Conservation (phyloP, 805 yeast species). For the Babjeviella inositovora region DNA sequence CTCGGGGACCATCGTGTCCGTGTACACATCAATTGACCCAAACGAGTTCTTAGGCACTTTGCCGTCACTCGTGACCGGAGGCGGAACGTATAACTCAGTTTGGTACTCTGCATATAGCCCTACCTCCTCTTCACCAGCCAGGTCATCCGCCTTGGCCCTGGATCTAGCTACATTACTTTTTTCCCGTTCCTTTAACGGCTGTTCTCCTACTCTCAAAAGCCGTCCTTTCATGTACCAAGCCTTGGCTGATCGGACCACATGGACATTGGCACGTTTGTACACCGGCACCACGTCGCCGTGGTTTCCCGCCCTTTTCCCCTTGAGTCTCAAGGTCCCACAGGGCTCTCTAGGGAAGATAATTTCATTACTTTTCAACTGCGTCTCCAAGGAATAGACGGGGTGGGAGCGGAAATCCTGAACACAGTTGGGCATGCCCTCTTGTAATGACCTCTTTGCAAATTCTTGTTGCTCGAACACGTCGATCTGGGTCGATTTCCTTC, state of each 20-base stretch:
- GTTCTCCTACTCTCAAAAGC: constrained; percentile 51
- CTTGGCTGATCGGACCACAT: constrained; percentile 49
- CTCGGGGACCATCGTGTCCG: constrained; percentile 66
- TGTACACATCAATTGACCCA: constrained; percentile 75
- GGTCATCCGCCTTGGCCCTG: constrained; percentile 17
- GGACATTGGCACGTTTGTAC: constrained; percentile 51
- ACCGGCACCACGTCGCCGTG: constrained; percentile 35
- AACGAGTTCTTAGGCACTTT: constrained; percentile 57
- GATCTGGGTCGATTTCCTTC: constrained; percentile 9
- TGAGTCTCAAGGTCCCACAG: constrained; percentile 57
- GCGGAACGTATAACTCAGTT: constrained; percentile 58
- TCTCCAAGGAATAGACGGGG: constrained; percentile 71
- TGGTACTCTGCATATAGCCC: constrained; percentile 67
- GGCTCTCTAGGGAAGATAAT: constrained; percentile 49
- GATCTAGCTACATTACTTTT: constrained; percentile 9
- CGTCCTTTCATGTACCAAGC: constrained; percentile 84
- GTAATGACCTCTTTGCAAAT: constrained; percentile 39
- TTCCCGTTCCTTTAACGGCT: constrained; percentile 36
- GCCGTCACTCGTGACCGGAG: constrained; percentile 45
- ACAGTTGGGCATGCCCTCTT: constrained; percentile 81
- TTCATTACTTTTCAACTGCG: constrained; percentile 60
- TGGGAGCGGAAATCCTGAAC: constrained; percentile 75
- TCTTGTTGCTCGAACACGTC: constrained; percentile 47
- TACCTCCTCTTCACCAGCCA: constrained; percentile 33
- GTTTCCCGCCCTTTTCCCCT: constrained; percentile 17